Base-by-base conservation (phyloP, 129 eudicot species). In the Pseudognaphalium luteoalbum region DNA sequence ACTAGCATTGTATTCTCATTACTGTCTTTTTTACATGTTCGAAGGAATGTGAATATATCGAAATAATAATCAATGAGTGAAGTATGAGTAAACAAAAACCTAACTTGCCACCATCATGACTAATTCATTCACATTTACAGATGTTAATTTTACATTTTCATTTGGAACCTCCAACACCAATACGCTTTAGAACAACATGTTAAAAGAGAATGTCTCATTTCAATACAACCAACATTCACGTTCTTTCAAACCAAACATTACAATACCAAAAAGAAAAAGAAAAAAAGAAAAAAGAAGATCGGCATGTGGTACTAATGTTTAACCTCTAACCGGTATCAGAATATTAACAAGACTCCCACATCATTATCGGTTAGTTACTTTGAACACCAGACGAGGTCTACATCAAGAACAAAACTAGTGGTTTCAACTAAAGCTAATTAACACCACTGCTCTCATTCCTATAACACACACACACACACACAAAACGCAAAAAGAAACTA, bases 341-440 rank as follows among this genome's bases (percentile, higher is more conserved):
- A 30, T 34, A 47, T 71, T 63, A 64, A 60, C 35, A 12, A 47
- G 19, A 33, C 56, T 59, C 44, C 44, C 44, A 39, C 14, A 60
- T 39, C 30, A 20, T 4, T 47, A 47, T 17, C n/a, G 28, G 2
- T 74, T 58, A 39, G 42, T 42, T 33, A 54, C 62, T 32, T n/a
- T 7, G 19, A 73, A 35, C 57, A 59, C 77, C 61, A 39, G 5
- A n/a, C 2, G 41, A 62, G 35, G 34, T 22, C 14, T 57, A 32
- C 67, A 60, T 22, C 77, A 47, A 73, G 39, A 73, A 62, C 21
- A 16, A 22, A 25, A 28, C 60, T 10, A 37, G 42, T 22, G 61
- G 70, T 61, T 60, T 74, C 60, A 10, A 60, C 70, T 8, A 61
- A 61, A 61, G 61, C 20, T 28, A 42, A 30, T 68, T 60, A 65